Evolutionary conservation across 2,329 filamentous ascomycete species (phyloP).

Genomic region (Aspergillus neotritici): DNA sequence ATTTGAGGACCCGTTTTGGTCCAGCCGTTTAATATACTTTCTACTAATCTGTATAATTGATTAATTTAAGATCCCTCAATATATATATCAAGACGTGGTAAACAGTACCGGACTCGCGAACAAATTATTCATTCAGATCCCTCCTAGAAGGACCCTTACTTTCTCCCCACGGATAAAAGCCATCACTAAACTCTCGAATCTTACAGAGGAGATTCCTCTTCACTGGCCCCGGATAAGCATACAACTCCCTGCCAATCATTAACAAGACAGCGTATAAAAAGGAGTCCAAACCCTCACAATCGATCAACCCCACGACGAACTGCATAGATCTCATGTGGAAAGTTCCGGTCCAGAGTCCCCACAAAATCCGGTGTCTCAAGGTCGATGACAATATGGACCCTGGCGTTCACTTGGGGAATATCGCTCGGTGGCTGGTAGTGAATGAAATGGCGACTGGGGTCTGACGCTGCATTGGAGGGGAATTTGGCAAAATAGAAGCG

Average conservation of each 20-base stretch:
- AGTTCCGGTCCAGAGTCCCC: background rate
- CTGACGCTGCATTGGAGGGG: background rate
- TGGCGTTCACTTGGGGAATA: background rate
- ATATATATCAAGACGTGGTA: too few species aligned
- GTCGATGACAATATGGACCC: constrained; percentile 4
- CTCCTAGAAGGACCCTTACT: background rate
- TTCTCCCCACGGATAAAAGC: constrained; percentile 2
- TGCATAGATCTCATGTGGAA: background rate
- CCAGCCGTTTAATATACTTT: too few species aligned
- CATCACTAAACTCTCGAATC: background rate
- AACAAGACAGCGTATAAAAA: background rate
- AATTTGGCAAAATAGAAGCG: constrained; percentile 3
- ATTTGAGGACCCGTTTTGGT: too few species aligned
- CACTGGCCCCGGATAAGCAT: background rate
- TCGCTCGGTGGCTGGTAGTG: constrained; percentile 3
- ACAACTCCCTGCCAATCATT: background rate
- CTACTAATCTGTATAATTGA: too few species aligned
- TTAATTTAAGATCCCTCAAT: too few species aligned
- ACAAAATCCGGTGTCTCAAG: background rate
- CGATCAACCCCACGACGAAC: background rate
- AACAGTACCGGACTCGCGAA: too few species aligned
- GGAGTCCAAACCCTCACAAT: background rate
- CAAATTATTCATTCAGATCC: too few species aligned
- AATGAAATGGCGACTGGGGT: constrained; percentile 1
- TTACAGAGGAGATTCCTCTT: constrained; percentile 1